Evolutionary conservation across 169 alveolate species (phyloP).

Genomic region (Ichthyophthirius multifiliis): DNA sequence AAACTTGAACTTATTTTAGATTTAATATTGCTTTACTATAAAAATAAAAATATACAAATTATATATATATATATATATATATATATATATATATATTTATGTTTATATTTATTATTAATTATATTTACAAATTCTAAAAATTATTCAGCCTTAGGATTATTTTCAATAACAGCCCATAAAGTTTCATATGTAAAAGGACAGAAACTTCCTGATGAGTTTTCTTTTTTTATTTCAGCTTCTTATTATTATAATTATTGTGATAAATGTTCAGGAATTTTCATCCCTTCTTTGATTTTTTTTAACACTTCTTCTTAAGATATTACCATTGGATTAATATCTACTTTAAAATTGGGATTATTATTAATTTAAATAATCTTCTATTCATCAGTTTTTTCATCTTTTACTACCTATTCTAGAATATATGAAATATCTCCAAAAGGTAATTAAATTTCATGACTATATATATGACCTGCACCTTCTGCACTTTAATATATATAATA

Average conservation of each 20-base stretch:
- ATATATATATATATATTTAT: not conserved
- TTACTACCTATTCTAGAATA: not conserved
- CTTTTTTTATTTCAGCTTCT: constrained; percentile 30
- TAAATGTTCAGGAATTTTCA: not conserved
- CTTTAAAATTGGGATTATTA: not conserved
- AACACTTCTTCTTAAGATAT: constrained; percentile 29
- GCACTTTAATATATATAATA: not conserved
- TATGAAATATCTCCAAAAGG: constrained; percentile 29
- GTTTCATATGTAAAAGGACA: constrained; percentile 39
- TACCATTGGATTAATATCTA: constrained; percentile 6
- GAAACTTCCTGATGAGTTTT: constrained; percentile 19
- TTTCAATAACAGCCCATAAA: constrained; percentile 35
- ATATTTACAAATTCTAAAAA: not conserved
- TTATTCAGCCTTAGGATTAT: constrained; percentile 32
- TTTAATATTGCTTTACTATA: constrained; percentile 16
- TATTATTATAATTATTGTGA: constrained; percentile 6
- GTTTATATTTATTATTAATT: not conserved
- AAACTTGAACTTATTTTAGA: not conserved
- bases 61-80: not conserved
- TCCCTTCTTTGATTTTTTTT: constrained; percentile 26
- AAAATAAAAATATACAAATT: not conserved
- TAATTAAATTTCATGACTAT: constrained; percentile 7
- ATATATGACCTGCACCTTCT: not conserved
- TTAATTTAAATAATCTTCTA: not conserved
- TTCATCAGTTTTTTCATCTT: constrained; percentile 3